Base-by-base conservation (phyloP, 192 early-diverging fungal genomes). In the Umbelopsis ramanniana region DNA sequence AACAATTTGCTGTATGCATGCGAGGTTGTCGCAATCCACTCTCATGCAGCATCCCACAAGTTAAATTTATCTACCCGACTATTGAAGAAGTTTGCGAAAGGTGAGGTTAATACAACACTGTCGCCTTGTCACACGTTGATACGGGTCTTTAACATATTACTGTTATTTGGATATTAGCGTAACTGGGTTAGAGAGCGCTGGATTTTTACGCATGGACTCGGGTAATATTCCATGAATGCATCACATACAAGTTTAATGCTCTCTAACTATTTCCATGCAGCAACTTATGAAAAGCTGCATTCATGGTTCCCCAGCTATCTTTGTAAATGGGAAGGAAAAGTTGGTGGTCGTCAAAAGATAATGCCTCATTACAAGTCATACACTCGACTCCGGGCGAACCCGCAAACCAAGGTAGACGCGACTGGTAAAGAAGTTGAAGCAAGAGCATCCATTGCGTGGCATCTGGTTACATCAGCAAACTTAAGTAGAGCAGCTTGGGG, bases 401-500 rank as follows among this genome's bases (percentile, higher is more conserved):
- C 77, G 45, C 11, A 33, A n/a, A 46, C 69, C 46, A 55, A 29
- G 5, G 17, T 29, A 8, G 57, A 74, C 12, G 7, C 46, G 6
- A 14, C 8, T 15, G 40, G 52, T 9, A 37, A 50, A 11, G 55
- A 76, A 21, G 69, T 24, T 63, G 55, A 37, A 23, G 72, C 74
- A 12, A 74, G 47, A n/a, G 82, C 80, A 10, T 69, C 70, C 7
- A 35, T 82, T 52, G 76, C 77, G 2, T 87, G 81, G 86, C 72
- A 75, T 24, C 45, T 86, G 15, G 26, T 85, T 17, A 84, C 82
- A 1, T 79, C 80, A 47, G 78, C 70, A 14, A 92, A 92, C 63
- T 79, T 92, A 24, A 85, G 83, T 10, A 85, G 87, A 71, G 89
- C 90, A n/a, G 90, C 90, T 3, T 92, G 89, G 89, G 90, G 90